Evolutionary conservation across 2,329 filamentous ascomycete genomes (phyloP), one percentile per base, ranked within the genome.

Genomic region (Coniochaeta pulveracea): DNA sequence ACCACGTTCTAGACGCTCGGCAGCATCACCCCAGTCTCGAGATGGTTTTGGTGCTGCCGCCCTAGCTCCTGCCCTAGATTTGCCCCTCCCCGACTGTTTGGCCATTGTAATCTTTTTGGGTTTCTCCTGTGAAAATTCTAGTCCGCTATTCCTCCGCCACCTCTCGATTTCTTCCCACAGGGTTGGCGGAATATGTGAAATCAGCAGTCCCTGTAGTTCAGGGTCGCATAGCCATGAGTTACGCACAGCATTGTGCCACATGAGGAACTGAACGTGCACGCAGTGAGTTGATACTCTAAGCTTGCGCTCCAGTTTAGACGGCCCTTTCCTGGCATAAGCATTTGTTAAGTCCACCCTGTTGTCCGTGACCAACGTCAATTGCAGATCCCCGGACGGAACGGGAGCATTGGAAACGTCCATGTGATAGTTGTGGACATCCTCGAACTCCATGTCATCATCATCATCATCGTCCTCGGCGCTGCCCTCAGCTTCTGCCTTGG

Each of bases 221-320:
- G 68, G 54, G 46, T 96, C 83, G 44, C 84, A 84, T 14, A 86
- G 59, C 80, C 89, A 96, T 0, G 74, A 66, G 51, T 96, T 95
- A 26, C 84, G 75, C 10, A 91, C 57, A 1, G 84, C 73, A 49
- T 96, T 96, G 52, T 96, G 88, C 68, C 81, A 95, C 38, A 98
- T 69, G 11, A 98, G 62, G 34, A 77, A 73, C 51, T 93, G 78
- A 2, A 96, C 86, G 55, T 98, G 91, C 44, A 94, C 68, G 45
- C 84, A 83, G 55, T 98, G 91, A 1, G 85, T 86, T 4, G 77
- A 69, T 21, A 78, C 71, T 17, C 91, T 72, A 36, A 89, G 81
- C 39, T 76, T 72, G 33, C 85, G 75, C 50, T 95, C 85, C 18
- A 81, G 74, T 56, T 94, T 94, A 3, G 83, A 81, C 0, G 84